Conservation (phyloP, 2,329 filamentous ascomycete genomes). For the Ilyonectria robusta region DNA sequence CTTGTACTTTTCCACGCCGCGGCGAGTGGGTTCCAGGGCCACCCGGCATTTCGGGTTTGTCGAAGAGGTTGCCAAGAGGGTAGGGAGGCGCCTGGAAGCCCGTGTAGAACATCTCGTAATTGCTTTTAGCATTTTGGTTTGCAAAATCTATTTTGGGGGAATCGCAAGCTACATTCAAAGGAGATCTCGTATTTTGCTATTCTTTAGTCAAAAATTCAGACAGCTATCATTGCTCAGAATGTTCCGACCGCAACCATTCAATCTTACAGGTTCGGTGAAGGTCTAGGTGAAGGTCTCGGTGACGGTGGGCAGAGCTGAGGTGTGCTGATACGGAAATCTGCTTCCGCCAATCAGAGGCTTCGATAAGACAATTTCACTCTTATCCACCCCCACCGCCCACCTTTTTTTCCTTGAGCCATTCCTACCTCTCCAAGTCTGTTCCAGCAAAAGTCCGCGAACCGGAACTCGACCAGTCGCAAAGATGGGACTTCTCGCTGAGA, state of each 20-base stretch:
- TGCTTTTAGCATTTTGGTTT: constrained; percentile 25
- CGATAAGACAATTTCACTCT: constrained; percentile 49
- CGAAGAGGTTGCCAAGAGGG: constrained; percentile 15
- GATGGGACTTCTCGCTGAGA: constrained; percentile 56
- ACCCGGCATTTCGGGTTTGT: constrained; percentile 22
- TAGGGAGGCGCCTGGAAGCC: constrained; percentile 26
- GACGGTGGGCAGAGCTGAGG: constrained; percentile 25
- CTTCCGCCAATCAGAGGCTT: constrained; percentile 43
- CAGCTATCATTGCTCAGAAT: neutral
- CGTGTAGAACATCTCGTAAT: constrained; percentile 42
- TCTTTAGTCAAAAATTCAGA: neutral
- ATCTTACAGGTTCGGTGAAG: neutral
- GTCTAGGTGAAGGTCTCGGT: constrained; percentile 20
- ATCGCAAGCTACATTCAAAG: constrained; percentile 16
- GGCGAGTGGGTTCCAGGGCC: constrained; percentile 29
- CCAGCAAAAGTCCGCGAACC: constrained; percentile 19
- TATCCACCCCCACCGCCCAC: constrained; percentile 46
- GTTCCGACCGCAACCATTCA: neutral
- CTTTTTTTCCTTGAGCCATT: constrained; percentile 48
- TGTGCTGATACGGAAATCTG: neutral
- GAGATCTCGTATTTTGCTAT: neutral
- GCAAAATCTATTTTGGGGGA: constrained; percentile 16
- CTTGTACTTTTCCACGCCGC: constrained; percentile 10
- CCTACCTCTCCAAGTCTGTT: constrained; percentile 29
- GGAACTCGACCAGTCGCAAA: constrained; percentile 34